Evolutionary conservation across 495 filamentous ascomycete genomes (phyloP).

Genomic region (Neurospora pannonica): DNA sequence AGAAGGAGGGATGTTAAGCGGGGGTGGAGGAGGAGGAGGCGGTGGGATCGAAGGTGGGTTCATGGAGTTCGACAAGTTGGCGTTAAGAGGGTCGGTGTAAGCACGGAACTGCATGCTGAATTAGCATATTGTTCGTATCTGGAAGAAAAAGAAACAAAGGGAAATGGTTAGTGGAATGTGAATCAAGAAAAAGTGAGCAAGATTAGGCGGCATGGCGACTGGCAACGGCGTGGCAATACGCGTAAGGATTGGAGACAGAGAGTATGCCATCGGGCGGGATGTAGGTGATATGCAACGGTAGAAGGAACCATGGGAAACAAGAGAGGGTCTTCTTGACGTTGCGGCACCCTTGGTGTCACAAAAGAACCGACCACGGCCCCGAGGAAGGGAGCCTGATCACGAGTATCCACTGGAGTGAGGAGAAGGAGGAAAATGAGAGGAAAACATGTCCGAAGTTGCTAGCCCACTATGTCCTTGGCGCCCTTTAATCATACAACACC

Average conservation of each 20-base stretch:
- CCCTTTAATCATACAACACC: background rate
- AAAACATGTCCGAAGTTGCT: background rate
- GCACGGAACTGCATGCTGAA: constrained; percentile 35
- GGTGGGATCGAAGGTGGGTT: constrained; percentile 42
- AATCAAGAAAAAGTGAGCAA: background rate
- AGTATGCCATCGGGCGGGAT: background rate
- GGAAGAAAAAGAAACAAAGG: background rate
- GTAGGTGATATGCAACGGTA: background rate
- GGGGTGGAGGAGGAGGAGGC: constrained; percentile 50
- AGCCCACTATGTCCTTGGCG: background rate
- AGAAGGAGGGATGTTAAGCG: constrained; percentile 71
- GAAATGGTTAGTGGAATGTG: background rate
- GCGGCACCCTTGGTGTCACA: background rate
- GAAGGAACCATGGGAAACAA: background rate
- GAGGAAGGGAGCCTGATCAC: background rate
- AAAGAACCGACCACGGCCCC: background rate
- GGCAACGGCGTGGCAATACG: background rate
- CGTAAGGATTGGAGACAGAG: background rate
- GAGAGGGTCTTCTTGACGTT: background rate
- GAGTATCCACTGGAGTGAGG: background rate
- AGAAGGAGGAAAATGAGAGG: background rate
- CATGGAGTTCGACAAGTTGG: constrained; percentile 27
- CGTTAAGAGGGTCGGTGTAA: constrained; percentile 39
- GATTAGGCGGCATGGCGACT: background rate
- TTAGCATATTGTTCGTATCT: constrained; percentile 5